phyloP scores from a whole-genome alignment of 345 rosid genomes.

The Nephelium lappaceum region DNA sequence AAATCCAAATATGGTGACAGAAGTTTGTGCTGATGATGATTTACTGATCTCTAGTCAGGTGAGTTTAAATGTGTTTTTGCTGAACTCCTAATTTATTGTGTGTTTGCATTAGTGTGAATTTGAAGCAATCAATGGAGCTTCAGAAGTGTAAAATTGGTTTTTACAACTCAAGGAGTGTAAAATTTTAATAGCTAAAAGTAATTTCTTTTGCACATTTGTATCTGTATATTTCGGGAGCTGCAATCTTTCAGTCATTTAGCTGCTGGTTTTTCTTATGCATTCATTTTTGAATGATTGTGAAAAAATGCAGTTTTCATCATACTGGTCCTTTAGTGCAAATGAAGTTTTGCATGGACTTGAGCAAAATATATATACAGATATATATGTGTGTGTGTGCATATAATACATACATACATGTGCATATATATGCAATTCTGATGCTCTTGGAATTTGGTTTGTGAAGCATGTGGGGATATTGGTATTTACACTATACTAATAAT shows the following conservation, averaged over 20 bases:
- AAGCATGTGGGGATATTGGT: background rate
- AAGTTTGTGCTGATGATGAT: conserved; percentile 40
- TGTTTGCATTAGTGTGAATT: conserved; percentile 9
- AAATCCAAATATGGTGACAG: conserved; percentile 30
- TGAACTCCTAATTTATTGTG: background rate
- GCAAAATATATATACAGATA: no score
- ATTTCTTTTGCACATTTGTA: background rate
- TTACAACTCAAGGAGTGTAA: background rate
- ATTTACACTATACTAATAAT: background rate
- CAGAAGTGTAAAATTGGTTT: background rate
- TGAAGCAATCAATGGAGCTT: background rate
- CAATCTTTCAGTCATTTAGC: background rate
- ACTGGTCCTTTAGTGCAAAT: background rate
- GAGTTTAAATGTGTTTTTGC: background rate
- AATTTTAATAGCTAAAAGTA: background rate
- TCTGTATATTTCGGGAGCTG: background rate
- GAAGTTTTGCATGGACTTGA: background rate
- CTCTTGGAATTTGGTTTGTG: background rate
- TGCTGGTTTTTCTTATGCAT: background rate
- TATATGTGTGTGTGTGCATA: no score
- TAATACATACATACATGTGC: background rate
- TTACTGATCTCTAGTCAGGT: conserved; percentile 50
- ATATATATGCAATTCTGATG: background rate
- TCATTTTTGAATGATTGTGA: background rate
- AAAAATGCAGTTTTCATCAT: background rate